A percentile compares a stretch with the other conserved stretches of the same genome.
phyloP scores from a whole-genome alignment of 345 rosid genomes.

The Rhizophora apiculata region DNA sequence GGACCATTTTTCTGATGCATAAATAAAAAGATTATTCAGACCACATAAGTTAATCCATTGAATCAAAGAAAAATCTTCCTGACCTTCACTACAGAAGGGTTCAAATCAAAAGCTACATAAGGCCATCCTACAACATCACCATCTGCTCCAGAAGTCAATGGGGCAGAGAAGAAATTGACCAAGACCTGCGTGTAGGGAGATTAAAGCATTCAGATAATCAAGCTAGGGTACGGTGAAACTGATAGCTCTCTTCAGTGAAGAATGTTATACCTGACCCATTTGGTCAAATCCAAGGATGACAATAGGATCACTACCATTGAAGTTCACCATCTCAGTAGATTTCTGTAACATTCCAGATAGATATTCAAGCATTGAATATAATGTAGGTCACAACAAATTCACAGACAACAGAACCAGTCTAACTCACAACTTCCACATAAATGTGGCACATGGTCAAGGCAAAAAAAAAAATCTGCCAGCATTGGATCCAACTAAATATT shows the following conservation, averaged over 20 bases:
- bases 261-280: conserved; percentile 77
- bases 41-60: background rate
- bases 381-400: background rate
- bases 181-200: conserved; percentile 54
- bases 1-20: background rate
- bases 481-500: too few species aligned
- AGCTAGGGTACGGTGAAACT: background rate
- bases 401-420: background rate
- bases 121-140: conserved; percentile 61
- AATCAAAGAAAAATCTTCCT: conserved; percentile 8
- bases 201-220: conserved; percentile 1
- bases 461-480: background rate
- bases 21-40: background rate
- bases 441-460: background rate
- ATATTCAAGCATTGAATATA: conserved; percentile 5
- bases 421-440: background rate
- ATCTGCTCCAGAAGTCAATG: conserved; percentile 68
- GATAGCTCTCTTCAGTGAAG: background rate
- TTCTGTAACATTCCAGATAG: conserved; percentile 40
- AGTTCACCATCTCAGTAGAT: conserved; percentile 51
- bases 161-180: conserved; percentile 86
- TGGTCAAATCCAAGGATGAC: conserved; percentile 92
- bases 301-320: conserved; percentile 71
- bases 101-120: conserved; percentile 86
- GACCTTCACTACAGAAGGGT: conserved; percentile 89